Evolutionary conservation across 305 asterid genomes (phyloP).

Genomic region (Fraxinus latifolia): DNA sequence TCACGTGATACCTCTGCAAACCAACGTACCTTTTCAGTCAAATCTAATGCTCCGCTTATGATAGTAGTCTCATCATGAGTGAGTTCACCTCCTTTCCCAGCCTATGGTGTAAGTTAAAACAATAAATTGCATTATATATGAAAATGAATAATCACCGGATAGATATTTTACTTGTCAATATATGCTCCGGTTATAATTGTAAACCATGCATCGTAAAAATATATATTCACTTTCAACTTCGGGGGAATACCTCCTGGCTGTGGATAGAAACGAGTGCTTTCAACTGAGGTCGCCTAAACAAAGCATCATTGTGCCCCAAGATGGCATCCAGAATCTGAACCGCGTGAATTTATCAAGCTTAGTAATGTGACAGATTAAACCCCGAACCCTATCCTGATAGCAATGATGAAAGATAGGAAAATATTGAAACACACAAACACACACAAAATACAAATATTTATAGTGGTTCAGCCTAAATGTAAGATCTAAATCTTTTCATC

Average conservation of each 20-base stretch:
- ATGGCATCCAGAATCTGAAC: constrained; percentile 73
- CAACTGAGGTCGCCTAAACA: constrained; percentile 88
- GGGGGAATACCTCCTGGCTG: constrained; percentile 68
- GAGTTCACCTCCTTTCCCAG: constrained; percentile 96
- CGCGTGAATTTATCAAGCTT: constrained; percentile 8
- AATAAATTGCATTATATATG: not conserved
- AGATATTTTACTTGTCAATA: not conserved
- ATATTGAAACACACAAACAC: not conserved
- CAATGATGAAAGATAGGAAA: not conserved
- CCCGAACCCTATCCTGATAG: not conserved
- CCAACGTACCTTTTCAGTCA: constrained; percentile 76
- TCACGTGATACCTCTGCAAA: constrained; percentile 16
- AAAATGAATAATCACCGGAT: not conserved
- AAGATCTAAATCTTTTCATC: not conserved
- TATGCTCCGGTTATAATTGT: not conserved
- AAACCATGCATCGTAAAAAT: not conserved
- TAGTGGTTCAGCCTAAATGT: not conserved
- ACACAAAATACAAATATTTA: not conserved
- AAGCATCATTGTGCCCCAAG: constrained; percentile 76
- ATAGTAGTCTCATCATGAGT: constrained; percentile 90
- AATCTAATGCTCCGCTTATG: constrained; percentile 91
- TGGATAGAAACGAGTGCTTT: constrained; percentile 95
- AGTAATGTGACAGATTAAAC: not conserved
- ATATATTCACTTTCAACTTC: not conserved
- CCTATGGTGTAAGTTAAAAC: constrained; percentile 45